These are phyloP conservation scores for Tricholoma saponaceum DNA, from an alignment of 768 basidiomycete genomes.

Conservation along the genomic window DNA sequence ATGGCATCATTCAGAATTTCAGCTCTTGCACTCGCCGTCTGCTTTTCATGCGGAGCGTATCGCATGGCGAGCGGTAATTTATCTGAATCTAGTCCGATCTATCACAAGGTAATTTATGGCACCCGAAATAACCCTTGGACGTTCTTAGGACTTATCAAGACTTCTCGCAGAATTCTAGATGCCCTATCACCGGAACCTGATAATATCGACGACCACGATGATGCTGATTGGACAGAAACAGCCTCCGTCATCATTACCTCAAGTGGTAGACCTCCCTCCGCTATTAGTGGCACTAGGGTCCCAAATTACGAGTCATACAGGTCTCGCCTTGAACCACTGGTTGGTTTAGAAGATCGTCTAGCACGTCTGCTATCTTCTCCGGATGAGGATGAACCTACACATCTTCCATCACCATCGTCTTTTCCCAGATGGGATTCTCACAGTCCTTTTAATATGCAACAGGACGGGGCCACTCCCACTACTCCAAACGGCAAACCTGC, in stretches of 20 bases:
- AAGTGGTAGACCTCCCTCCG: conserved; percentile 47
- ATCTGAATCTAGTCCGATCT: conserved; percentile 83
- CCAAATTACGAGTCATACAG: conserved; percentile 61
- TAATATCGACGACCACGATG: conserved; percentile 54
- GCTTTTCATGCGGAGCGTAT: conserved; percentile 77
- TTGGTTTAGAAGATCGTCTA: conserved; percentile 66
- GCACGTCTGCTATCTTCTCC: conserved; percentile 64
- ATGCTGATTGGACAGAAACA: conserved; percentile 46
- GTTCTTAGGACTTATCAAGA: conserved; percentile 8
- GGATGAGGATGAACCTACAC: conserved; percentile 69
- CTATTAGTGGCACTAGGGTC: conserved; percentile 45
- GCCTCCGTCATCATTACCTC: conserved; percentile 49
- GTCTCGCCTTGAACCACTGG: conserved; percentile 60
- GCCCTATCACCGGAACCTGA: conserved; percentile 66
- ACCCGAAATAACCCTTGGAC: conserved; percentile 8
- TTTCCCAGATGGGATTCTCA: conserved; percentile 30
- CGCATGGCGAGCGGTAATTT: conserved; percentile 86
- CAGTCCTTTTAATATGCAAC: conserved; percentile 18
- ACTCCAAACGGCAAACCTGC: conserved; percentile 11
- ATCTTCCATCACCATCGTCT: conserved; percentile 34
- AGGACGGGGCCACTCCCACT: conserved; percentile 11
- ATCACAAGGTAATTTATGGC: conserved; percentile 54
- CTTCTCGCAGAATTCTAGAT: conserved; percentile 60
- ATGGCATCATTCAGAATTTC: conserved; percentile 57
- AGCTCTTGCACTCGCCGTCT: conserved; percentile 72